Base-by-base conservation (phyloP, 2,329 filamentous ascomycete species). In the Epichloe sp. region DNA sequence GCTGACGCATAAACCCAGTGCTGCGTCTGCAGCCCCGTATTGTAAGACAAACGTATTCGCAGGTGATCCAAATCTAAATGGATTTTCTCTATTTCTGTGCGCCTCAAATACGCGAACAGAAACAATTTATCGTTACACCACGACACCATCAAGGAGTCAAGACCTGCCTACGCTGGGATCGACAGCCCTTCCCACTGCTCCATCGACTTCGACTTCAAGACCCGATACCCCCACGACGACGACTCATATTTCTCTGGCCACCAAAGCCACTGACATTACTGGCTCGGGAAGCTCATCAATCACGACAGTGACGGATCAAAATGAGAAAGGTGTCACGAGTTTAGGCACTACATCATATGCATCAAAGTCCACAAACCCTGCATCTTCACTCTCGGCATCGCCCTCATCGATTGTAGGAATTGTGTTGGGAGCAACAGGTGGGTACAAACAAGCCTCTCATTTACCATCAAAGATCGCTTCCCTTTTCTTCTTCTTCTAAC, bases 11-110 rank as follows among this genome's bases (percentile, higher is more conserved):
- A 47, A 15, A 34, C 38, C 38, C 31, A 54, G 53, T 47, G 50
- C 51, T 35, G 53, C 44, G 11, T 52, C 51, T 12, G 45, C 46
- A 14, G 49, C 54, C 4, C 57, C 57, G 2, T 58, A 56, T 42
- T 60, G 57, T 49, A 57, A 60, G 51, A 60, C 58, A 26, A 51
- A 60, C 43, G 50, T 58, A 10, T 54, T 59, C 31, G 47, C 47
- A 2, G 50, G 46, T 2, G 54, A 55, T 48, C 12, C 51, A 15
- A 44, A 49, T 19, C 37, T 59, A 15, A 37, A 51, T 12, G 52
- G 55, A 26, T 58, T 52, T 34, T 60, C 58, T 44, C 50, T 60
- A 19, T 57, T 54, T 21, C 47, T 60, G 15, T 60, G 58, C 47
- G 56, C 49, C 21, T 52, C 55, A 2, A 54, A 59, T 45, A 54